phyloP scores from a whole-genome alignment of 257 asterid species.

The Solanum arcanum region DNA sequence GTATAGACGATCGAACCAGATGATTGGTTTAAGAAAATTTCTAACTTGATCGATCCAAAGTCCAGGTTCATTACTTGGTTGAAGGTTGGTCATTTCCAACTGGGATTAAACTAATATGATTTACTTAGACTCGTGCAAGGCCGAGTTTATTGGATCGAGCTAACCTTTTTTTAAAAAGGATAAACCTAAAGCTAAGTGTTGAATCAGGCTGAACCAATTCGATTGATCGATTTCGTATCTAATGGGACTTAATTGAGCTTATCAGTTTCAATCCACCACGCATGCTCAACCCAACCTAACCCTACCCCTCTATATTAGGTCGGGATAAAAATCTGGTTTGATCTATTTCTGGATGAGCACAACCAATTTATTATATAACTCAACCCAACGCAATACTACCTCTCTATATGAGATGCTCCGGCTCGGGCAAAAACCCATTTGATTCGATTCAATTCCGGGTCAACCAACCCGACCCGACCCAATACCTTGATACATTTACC shows the following conservation, averaged over 20 bases:
- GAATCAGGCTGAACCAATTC: background rate
- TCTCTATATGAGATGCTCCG: background rate
- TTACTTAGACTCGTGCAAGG: background rate
- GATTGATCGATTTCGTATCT: too few species aligned
- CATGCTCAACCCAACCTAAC: background rate
- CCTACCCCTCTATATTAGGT: background rate
- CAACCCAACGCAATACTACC: background rate
- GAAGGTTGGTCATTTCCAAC: background rate
- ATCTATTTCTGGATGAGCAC: background rate
- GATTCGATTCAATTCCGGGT: background rate
- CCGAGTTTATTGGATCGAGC: too few species aligned
- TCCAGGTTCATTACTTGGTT: too few species aligned
- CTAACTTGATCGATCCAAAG: background rate
- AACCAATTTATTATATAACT: too few species aligned
- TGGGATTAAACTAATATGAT: too few species aligned
- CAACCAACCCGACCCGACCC: background rate
- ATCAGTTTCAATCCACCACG: too few species aligned
- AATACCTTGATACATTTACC: background rate
- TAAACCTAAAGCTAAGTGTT: too few species aligned
- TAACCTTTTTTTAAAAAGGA: too few species aligned
- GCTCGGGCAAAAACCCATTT: background rate
- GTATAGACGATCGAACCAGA: fast-evolving
- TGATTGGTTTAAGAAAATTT: background rate
- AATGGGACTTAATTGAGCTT: background rate
- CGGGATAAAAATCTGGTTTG: fast-evolving